Base-by-base conservation (phyloP, 2,329 filamentous ascomycete species). In the Lachnellula arida region DNA sequence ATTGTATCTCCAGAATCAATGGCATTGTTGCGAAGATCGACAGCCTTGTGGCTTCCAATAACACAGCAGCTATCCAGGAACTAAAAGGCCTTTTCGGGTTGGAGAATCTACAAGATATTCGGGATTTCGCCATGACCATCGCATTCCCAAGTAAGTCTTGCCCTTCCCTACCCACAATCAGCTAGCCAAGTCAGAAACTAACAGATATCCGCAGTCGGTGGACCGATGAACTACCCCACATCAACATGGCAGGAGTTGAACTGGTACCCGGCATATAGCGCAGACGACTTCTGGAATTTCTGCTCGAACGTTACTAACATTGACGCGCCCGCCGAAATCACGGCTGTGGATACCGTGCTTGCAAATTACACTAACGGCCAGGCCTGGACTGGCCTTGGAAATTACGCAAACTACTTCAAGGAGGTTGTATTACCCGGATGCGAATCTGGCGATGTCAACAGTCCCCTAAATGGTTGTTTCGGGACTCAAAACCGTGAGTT, bases 161-260 rank as follows among this genome's bases (percentile, higher is more conserved):
- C n/a, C n/a, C n/a, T n/a, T n/a, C n/a, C n/a, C n/a, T n/a, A n/a
- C n/a, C n/a, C n/a, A n/a, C n/a, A 19, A 19, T 19, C 22, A 46
- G 12, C 5, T 50, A 23, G 7, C n/a, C 15, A 34, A 14, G 17
- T 40, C 28, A 37, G 7, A 25, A 14, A 2, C 52, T 62, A 34
- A 62, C 50, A 5, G 7, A 14, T 23, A 37, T 25, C 46, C 23
- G 14, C 15, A 64, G 63, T 77, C 12, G 74, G 74, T n/a, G 74
- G 72, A 0, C 74, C 74, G n/a, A 72, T 78, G 54, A 73, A 73
- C 57, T 81, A 81, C 60, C 74, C 75, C 0, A 78, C 74, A 0
- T 71, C 69, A 23, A 81, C 78, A 4, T 81, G 79, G 78, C 78
- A 81, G 67, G 79, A 81, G 61, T 66, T 81, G 9, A 78, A 76